Evolutionary conservation across 192 early-diverging fungal genomes (phyloP).

Genomic region (Martensiomyces pterosporus): DNA sequence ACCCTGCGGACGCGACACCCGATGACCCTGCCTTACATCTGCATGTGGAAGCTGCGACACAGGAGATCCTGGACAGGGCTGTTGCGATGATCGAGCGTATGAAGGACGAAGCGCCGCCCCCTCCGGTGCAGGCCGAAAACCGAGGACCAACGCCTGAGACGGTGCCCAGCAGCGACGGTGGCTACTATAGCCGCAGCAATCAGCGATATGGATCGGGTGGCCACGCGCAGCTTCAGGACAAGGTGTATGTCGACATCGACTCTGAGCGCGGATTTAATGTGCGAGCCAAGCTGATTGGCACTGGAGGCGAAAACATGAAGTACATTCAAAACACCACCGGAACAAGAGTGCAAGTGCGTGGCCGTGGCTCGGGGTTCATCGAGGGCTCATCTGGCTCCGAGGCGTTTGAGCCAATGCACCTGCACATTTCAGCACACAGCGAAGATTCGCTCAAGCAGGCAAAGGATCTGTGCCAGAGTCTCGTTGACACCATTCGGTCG

Average conservation of each 20-base stretch:
- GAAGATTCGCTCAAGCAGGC: slow-evolving; percentile 70
- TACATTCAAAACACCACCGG: slow-evolving; percentile 80
- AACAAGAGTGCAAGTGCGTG: slow-evolving; percentile 76
- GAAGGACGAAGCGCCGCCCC: slow-evolving; percentile 15
- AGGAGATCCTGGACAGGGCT: slow-evolving; percentile 69
- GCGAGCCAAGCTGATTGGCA: slow-evolving; percentile 84
- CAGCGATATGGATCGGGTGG: background rate
- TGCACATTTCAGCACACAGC: slow-evolving; percentile 65
- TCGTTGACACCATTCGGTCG: slow-evolving; percentile 70
- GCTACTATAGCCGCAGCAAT: slow-evolving; percentile 5
- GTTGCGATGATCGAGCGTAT: slow-evolving; percentile 70
- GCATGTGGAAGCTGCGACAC: slow-evolving; percentile 63
- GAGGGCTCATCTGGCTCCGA: slow-evolving; percentile 62
- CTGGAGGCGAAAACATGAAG: slow-evolving; percentile 72
- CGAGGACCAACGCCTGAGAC: too few species aligned
- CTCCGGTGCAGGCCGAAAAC: too few species aligned
- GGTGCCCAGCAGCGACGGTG: background rate
- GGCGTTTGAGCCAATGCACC: slow-evolving; percentile 72
- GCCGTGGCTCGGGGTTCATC: slow-evolving; percentile 76
- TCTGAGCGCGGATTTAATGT: slow-evolving; percentile 74
- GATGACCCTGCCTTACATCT: slow-evolving; percentile 77
- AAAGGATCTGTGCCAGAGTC: slow-evolving; percentile 63
- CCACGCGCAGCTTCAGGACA: slow-evolving; percentile 47
- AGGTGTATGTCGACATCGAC: slow-evolving; percentile 72
- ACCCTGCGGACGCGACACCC: slow-evolving; percentile 66